These are phyloP conservation scores for Exophiala xenobiotica DNA, from an alignment of 2,329 filamentous ascomycete species.

Conservation along the genomic window DNA sequence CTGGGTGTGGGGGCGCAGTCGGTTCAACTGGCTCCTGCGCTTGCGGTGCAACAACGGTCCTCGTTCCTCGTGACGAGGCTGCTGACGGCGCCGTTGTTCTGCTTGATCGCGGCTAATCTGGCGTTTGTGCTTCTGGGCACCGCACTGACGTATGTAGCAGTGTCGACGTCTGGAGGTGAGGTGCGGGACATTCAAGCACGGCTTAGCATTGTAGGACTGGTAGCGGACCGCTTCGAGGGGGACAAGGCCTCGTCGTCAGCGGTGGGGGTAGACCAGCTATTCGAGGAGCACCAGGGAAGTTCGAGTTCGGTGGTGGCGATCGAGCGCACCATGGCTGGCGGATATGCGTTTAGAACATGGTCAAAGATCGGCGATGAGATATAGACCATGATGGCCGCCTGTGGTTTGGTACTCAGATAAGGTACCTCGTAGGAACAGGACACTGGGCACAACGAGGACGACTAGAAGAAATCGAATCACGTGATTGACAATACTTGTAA, in stretches of 20 bases:
- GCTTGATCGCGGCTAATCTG: neutral
- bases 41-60: neutral
- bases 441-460: too few relatives aligned
- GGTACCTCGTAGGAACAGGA: too few relatives aligned
- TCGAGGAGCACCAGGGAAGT: slow-evolving; percentile 11
- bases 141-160: slow-evolving; percentile 4
- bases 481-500: too few relatives aligned
- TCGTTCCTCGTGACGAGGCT: neutral
- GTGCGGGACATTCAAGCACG: slow-evolving; percentile 14
- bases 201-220: slow-evolving; percentile 17
- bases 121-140: slow-evolving; percentile 1
- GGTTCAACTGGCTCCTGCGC: neutral
- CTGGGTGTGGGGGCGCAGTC: slow-evolving; percentile 10
- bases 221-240: slow-evolving; percentile 15
- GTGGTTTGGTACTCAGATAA: too few relatives aligned
- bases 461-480: too few relatives aligned
- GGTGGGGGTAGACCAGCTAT: slow-evolving; percentile 11
- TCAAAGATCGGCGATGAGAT: neutral
- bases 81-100: neutral
- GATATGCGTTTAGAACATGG: neutral
- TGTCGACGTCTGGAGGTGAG: slow-evolving; percentile 5
- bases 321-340: neutral
- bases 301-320: neutral
- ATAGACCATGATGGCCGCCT: too few relatives aligned
- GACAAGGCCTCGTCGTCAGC: neutral